These are phyloP conservation scores for Rusavskia elegans DNA, from an alignment of 495 filamentous ascomycete species.

Conservation along the genomic window DNA sequence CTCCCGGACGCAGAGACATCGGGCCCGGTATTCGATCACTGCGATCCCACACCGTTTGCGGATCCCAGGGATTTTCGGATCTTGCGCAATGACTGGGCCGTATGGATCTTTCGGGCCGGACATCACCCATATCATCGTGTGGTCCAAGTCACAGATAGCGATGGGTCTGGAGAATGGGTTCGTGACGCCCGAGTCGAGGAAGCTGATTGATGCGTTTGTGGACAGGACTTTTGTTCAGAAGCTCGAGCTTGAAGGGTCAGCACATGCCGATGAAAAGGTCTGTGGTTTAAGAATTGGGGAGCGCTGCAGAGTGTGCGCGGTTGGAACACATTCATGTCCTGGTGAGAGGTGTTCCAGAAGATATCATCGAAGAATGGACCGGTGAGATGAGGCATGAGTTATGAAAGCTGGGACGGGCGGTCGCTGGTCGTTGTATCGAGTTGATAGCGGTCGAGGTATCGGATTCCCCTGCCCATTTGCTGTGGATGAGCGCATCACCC, in stretches of 20 bases:
- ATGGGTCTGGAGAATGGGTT: neutral
- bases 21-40: neutral
- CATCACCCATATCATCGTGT: neutral
- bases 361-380: constrained; percentile 47
- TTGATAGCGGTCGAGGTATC: neutral
- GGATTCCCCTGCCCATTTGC: neutral
- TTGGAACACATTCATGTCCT: constrained; percentile 67
- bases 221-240: constrained; percentile 44
- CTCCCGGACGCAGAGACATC: neutral
- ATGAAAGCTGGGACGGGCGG: neutral
- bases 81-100: constrained; percentile 1
- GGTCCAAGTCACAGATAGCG: neutral
- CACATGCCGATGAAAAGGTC: constrained; percentile 38
- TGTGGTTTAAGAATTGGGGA: constrained; percentile 94
- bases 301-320: constrained; percentile 73
- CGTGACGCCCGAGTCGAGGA: neutral
- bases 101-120: neutral
- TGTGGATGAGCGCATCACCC: no score
- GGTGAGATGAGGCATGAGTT: constrained; percentile 8
- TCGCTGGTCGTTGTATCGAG: neutral
- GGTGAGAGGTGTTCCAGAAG: constrained; percentile 43
- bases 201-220: constrained; percentile 47
- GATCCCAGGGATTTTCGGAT: neutral
- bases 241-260: constrained; percentile 26
- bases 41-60: neutral